A percentile compares a stretch with the other conserved stretches of the same genome.
These are phyloP conservation scores for Populus simonii DNA, from an alignment of 345 rosid species.

Conservation along the genomic window DNA sequence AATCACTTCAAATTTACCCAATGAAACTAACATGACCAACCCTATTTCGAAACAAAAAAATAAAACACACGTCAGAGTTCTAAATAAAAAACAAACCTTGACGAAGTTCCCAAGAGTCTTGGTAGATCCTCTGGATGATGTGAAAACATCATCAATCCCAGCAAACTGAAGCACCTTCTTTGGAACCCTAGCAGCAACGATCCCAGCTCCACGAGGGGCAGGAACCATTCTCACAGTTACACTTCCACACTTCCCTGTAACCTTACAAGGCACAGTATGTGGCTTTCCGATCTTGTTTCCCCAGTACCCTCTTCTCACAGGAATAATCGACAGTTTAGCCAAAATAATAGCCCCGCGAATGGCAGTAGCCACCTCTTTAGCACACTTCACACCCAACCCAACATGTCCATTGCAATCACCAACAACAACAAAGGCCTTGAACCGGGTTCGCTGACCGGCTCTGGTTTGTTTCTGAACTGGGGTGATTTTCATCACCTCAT, in stretches of 20 bases:
- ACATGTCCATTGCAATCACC: slow-evolving; percentile 67
- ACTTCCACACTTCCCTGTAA: slow-evolving; percentile 70
- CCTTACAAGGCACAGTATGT: slow-evolving; percentile 71
- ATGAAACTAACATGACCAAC: too few relatives aligned
- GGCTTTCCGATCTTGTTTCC: slow-evolving; percentile 78
- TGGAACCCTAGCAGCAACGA: slow-evolving; percentile 83
- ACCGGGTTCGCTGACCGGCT: slow-evolving; percentile 71
- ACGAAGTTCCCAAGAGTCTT: slow-evolving; percentile 85
- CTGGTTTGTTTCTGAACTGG: slow-evolving; percentile 90
- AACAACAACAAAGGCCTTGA: slow-evolving; percentile 71
- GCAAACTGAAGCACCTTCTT: slow-evolving; percentile 87
- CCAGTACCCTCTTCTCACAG: slow-evolving; percentile 76
- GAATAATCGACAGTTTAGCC: slow-evolving; percentile 64
- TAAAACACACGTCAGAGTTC: neutral
- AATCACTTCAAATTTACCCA: neutral
- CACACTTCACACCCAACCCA: slow-evolving; percentile 67
- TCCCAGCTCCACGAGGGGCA: slow-evolving; percentile 78
- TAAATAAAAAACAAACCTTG: slow-evolving; percentile 41
- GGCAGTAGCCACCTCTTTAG: slow-evolving; percentile 72
- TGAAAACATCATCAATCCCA: slow-evolving; percentile 80
- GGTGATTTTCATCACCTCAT: slow-evolving; percentile 94
- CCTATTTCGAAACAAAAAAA: neutral
- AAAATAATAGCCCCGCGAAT: slow-evolving; percentile 60
- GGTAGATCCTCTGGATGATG: slow-evolving; percentile 77
- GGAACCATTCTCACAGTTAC: slow-evolving; percentile 77